Evolutionary conservation across 345 rosid species (phyloP).

Genomic region (Lagerstroemia speciosa): DNA sequence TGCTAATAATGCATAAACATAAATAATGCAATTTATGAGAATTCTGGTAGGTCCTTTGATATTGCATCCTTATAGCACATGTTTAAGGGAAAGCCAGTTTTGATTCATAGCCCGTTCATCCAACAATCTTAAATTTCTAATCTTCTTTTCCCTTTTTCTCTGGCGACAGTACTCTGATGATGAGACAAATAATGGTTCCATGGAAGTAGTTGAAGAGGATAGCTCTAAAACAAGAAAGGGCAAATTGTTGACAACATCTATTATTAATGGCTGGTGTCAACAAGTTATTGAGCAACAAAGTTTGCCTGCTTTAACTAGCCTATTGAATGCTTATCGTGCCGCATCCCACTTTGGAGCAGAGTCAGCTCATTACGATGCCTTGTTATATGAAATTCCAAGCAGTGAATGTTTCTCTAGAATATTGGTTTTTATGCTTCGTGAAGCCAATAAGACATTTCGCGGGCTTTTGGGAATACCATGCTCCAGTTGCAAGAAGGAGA

Average conservation of each 20-base stretch:
- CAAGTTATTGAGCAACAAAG: constrained; percentile 45
- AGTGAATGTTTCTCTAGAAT: constrained; percentile 41
- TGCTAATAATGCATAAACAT: background rate
- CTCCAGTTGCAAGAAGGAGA: constrained; percentile 43
- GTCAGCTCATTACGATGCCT: constrained; percentile 21
- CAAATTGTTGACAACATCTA: constrained; percentile 36
- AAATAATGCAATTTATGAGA: background rate
- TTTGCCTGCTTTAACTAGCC: constrained; percentile 44
- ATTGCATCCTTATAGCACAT: background rate
- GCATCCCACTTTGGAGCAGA: constrained; percentile 67
- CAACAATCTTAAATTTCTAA: background rate
- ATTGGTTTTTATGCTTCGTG: constrained; percentile 50
- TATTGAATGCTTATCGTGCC: constrained; percentile 70
- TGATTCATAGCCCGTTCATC: background rate
- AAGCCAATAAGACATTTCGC: constrained; percentile 54
- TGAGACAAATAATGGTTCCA: constrained; percentile 26
- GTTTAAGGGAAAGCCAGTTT: background rate
- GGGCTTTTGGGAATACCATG: constrained; percentile 51
- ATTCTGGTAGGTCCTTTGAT: background rate
- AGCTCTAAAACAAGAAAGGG: constrained; percentile 13
- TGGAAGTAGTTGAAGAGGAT: constrained; percentile 23
- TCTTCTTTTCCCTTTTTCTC: constrained; percentile 11
- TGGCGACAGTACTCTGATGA: constrained; percentile 37
- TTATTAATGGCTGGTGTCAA: constrained; percentile 38
- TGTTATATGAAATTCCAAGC: constrained; percentile 23